Evolutionary conservation across 2,329 filamentous ascomycete genomes (phyloP), one percentile per base, ranked within the genome.

Genomic region (Fusarium nodosum): DNA sequence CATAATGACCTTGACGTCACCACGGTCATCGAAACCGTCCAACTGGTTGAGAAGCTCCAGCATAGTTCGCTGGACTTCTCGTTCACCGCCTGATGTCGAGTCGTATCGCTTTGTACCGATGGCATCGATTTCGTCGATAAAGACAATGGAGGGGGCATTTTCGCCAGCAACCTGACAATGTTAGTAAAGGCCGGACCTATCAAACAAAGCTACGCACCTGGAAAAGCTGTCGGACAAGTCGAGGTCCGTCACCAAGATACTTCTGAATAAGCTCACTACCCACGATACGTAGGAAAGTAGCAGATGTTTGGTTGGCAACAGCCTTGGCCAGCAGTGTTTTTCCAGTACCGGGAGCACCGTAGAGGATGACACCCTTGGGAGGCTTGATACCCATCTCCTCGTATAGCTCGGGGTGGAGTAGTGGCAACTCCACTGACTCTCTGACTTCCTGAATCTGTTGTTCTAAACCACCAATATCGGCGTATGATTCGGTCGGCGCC

Each of bases 341-440:
- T 81, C 96, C 96, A 11, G 96, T 99, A 81, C 96, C 96, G 0
- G 96, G 96, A 7, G 93, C 94, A 83, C 96, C 96, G 79, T 99
- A 99, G 28, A 99, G 90, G 77, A 99, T 99, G 75, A 99, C 96
- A 87, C 96, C 96, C 87, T 99, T 99, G 65, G 96, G 96, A 7
- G 96, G 96, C 82, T 99, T 99, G 87, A 99, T 98, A 77, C 96
- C 96, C 96, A 99, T 99, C 85, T 99, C 96, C 81, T 99, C 96
- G 82, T 99, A 99, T 54, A 99, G 84, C 82, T 99, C 96, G 1
- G 96, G 96, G 79, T 99, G 96, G 63, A 99, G 86, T 68, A 99
- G 85, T 7, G 96, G 96, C 75, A 99, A 82, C 83, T 99, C 96
- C 60, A 99, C 96, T 2, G 96, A 97, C 84, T 99, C 96, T 73